Percentiles rank a stretch among this genome's conserved stretches.
These are phyloP conservation scores for Rhodomyrtus psidioides DNA, from an alignment of 441 rosid genomes.

Conservation along the genomic window DNA sequence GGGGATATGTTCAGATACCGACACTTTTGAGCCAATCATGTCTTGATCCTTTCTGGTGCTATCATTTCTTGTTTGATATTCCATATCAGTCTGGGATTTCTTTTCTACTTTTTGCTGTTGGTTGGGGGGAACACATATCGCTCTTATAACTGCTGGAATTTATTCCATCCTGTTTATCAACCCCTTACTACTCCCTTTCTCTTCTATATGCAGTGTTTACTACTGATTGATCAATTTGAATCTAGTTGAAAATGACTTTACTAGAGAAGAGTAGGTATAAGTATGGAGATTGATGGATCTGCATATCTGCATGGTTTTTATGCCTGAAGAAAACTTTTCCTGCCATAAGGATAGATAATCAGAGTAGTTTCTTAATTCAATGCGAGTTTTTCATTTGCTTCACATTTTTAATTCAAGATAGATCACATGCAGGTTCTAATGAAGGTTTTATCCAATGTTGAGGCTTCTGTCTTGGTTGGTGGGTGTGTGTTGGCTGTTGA, in stretches of 20 bases:
- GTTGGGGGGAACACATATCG: not conserved
- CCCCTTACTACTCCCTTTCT: not conserved
- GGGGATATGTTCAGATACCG: not conserved
- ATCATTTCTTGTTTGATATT: not conserved
- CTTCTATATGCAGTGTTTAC: not conserved
- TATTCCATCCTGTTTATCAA: not conserved
- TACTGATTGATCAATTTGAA: not conserved
- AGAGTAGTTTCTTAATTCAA: not conserved
- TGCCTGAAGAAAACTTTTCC: not conserved
- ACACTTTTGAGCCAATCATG: not conserved
- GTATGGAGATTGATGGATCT: not conserved
- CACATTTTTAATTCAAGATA: not conserved
- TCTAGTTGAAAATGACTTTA: not conserved
- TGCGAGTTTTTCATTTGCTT: not conserved
- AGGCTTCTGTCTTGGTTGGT: conserved; percentile 95
- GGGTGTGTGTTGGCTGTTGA: conserved; percentile 98
- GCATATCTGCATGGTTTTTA: not conserved
- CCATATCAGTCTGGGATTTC: not conserved
- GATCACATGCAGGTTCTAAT: conserved; percentile 67
- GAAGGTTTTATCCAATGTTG: conserved; percentile 90
- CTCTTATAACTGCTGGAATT: not conserved
- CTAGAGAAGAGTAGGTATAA: not conserved
- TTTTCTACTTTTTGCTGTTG: not conserved
- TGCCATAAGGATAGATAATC: not conserved
- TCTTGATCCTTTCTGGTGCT: not conserved